Conservation (phyloP, 2,329 filamentous ascomycete species). For the Phialophora macrospora region DNA sequence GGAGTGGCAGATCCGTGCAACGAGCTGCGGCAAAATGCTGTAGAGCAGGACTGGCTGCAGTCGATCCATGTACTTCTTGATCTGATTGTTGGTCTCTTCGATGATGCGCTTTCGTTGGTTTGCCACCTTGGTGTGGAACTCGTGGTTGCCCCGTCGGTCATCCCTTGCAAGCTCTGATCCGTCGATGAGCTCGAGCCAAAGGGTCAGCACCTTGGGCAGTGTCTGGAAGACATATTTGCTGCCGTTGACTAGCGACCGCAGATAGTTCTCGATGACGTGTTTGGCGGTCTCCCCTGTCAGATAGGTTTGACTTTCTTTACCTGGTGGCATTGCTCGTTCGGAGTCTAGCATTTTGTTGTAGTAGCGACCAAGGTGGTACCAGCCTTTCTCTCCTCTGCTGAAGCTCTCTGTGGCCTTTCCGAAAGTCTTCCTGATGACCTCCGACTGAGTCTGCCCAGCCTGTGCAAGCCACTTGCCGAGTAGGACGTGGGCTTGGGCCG, state of each 20-base stretch:
- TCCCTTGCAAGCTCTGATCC: conserved; percentile 68
- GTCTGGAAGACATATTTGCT: conserved; percentile 97
- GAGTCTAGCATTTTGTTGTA: conserved; percentile 96
- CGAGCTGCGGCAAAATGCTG: conserved; percentile 82
- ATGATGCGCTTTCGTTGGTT: conserved; percentile 67
- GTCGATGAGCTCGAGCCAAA: conserved; percentile 91
- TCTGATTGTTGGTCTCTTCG: conserved; percentile 70
- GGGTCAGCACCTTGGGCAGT: conserved; percentile 83
- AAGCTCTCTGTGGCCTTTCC: conserved; percentile 67
- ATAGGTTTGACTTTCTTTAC: conserved; percentile 77
- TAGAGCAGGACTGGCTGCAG: conserved; percentile 56
- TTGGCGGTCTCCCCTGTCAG: conserved; percentile 83
- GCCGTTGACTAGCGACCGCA: conserved; percentile 82
- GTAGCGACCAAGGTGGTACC: conserved; percentile 95
- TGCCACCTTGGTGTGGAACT: conserved; percentile 55
- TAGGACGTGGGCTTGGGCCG: conserved; percentile 76
- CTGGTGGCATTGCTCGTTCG: conserved; percentile 74
- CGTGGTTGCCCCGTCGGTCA: conserved; percentile 54
- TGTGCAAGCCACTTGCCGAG: conserved; percentile 96
- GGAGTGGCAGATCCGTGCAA: conserved; percentile 91
- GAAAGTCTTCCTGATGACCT: conserved; percentile 79
- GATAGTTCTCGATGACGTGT: conserved; percentile 90
- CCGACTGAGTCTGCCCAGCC: conserved; percentile 89
- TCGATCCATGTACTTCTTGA: conserved; percentile 75
- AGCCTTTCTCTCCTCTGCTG: conserved; percentile 84